Base-by-base conservation (phyloP, 768 basidiomycete genomes). In the Leccinum fibrillosum region DNA sequence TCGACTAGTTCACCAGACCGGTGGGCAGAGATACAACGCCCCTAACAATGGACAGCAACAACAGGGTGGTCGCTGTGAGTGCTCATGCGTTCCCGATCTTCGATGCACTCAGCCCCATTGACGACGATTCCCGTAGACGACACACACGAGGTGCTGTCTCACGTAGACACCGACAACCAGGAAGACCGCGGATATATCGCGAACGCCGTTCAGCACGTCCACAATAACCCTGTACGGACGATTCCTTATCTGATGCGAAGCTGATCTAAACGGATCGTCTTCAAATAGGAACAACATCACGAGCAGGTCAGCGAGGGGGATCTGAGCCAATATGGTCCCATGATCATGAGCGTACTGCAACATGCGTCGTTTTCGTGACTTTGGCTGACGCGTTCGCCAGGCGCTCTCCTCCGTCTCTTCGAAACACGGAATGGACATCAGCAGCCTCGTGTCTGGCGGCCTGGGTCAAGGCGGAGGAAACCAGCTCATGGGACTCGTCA, bases 401-500 rank as follows among this genome's bases (percentile, higher is more conserved):
- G 66, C 64, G 25, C 52, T 69, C 32, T 52, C 66, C 45, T 54
- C 64, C 1, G 21, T 45, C 37, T 34, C 32, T 10, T 61, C 66
- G 32, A 57, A 57, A 12, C 60, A 63, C 4, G 82, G 86, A 17
- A 37, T 74, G 2, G 59, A 74, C 30, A 19, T 63, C n/a, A 52
- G 68, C 30, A 65, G 69, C 15, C 63, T 69, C 44, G 19, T 61
- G 17, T 65, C 68, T 15, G 74, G 71, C 19, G 75, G 69, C 35
- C 26, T 73, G 80, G 7, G 80, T 76, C 26, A 75, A 78, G 49
- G 78, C 77, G 52, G 78, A 81, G 69, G 67, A 54, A 84, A 83
- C 39, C 71, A 94, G 71, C 75, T 95, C 58, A 86, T 96, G 73
- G 88, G 89, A 66, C 72, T 92, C 72, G 93, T 94, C 4, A 92